Base-by-base conservation (phyloP, 1,139 yeast species). In the Tardiomyces blankii region DNA sequence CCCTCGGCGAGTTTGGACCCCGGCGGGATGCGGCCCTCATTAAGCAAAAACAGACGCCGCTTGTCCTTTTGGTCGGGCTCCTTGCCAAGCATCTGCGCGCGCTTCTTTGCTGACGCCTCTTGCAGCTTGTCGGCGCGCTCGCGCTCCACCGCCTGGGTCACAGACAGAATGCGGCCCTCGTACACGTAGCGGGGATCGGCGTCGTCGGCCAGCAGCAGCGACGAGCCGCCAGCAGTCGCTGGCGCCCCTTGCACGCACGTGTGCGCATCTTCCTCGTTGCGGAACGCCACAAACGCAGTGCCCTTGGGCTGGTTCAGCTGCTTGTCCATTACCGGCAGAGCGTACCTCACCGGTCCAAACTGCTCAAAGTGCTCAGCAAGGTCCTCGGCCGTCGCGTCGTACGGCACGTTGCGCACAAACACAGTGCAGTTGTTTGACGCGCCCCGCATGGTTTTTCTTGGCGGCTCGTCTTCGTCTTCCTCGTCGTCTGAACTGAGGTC, bases 261-360 rank as follows among this genome's bases (percentile, higher is more conserved):
- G 30, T 73, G 70, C 57, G 78, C 85, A 2, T 85, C 77, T 4
- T 73, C 78, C 50, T 77, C 78, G 32, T 73, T 69, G 46, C 62
- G 65, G 61, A 91, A 91, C 0, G 96, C 95, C 41, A 91, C 95
- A 62, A 91, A 91, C 0, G 96, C 99, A 1, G 96, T 83, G 47
- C 99, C 99, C 62, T 75, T 85, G 11, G 98, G 88, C 49, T 86
- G 70, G 3, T 94, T 95, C 2, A 95, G 81, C 48, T 73, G 82
- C 59, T 74, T 83, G 61, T 93, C 99, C 54, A 82, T 73, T 11
- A 93, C 98, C 0, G 97, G 96, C 44, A 91, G 72, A 0, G 98
- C 98, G 61, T 88, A 91, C 56, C 84, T 82, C 30, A 91, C 89
- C 9, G 85, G 75, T 9, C 99, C 99, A 60, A 91, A 88, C 54